Conservation (phyloP, 2,329 filamentous ascomycete genomes). For the Colletotrichum filicis region DNA sequence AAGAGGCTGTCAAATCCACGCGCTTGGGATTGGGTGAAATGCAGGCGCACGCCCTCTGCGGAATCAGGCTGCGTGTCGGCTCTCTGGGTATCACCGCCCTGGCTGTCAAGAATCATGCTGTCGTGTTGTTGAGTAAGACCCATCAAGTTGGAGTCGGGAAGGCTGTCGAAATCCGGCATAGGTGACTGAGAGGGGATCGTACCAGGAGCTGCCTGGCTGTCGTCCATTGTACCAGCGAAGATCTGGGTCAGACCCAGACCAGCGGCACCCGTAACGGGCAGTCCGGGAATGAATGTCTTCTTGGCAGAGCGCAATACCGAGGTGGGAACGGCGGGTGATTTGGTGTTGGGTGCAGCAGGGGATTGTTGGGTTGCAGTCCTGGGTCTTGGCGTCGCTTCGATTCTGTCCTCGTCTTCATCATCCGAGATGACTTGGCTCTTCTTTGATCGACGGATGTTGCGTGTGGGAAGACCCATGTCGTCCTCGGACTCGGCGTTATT, state of each 20-base stretch:
- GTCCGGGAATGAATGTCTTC: constrained; percentile 76
- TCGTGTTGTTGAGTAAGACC: constrained; percentile 68
- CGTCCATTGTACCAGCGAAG: constrained; percentile 89
- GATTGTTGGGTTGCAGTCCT: constrained; percentile 54
- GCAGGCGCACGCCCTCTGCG: constrained; percentile 56
- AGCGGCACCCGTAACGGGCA: constrained; percentile 69
- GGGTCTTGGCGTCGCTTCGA: constrained; percentile 61
- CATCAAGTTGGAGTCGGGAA: constrained; percentile 71
- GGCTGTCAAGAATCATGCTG: constrained; percentile 60
- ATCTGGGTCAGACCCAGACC: constrained; percentile 87
- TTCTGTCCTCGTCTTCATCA: constrained; percentile 66
- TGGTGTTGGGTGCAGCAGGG: constrained; percentile 52
- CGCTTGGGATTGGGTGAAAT: constrained; percentile 70
- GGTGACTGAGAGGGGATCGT: constrained; percentile 52
- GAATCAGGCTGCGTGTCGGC: constrained; percentile 49
- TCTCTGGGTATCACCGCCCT: constrained; percentile 50
- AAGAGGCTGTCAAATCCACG: constrained; percentile 68
- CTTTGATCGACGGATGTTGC: constrained; percentile 58
- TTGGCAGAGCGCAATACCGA: constrained; percentile 76
- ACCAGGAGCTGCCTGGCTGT: constrained; percentile 55
- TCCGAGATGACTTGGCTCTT: constrained; percentile 70
- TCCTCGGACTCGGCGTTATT: constrained; percentile 49
- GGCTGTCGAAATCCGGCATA: constrained; percentile 67
- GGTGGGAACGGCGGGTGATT: constrained; percentile 66
- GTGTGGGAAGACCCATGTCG: constrained; percentile 52